Evolutionary conservation across 2,329 filamentous ascomycete genomes (phyloP).

Genomic region (Pyricularia sp.): DNA sequence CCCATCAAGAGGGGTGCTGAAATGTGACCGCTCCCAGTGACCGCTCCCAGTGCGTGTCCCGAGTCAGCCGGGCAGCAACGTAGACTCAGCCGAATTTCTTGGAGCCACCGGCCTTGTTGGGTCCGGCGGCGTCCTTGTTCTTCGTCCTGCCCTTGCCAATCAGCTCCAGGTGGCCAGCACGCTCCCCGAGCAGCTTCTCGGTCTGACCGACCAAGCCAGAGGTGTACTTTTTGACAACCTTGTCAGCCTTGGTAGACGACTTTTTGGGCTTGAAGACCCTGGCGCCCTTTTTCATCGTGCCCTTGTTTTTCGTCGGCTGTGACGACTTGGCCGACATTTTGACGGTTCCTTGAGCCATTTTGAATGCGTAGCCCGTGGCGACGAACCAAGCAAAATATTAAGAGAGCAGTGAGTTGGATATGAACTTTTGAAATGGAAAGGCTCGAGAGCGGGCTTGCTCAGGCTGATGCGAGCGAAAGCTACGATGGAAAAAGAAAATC

Average conservation of each 20-base stretch:
- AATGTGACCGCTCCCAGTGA: neutral
- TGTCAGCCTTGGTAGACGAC: conserved; percentile 33
- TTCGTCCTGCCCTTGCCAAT: conserved; percentile 47
- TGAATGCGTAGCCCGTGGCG: neutral
- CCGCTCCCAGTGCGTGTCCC: neutral
- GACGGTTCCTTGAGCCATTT: conserved; percentile 46
- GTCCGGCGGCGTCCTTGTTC: conserved; percentile 13
- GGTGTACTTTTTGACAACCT: conserved; percentile 44
- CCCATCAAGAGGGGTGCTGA: neutral
- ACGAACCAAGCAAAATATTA: no score
- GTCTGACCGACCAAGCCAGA: conserved; percentile 44
- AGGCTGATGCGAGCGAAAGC: no score
- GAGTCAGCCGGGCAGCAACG: neutral
- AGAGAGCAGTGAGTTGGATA: no score
- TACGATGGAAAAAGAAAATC: neutral
- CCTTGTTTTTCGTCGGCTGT: conserved; percentile 25
- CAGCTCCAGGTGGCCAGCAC: conserved; percentile 50
- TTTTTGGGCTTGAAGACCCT: conserved; percentile 41
- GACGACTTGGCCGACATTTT: conserved; percentile 36
- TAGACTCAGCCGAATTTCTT: conserved; percentile 43
- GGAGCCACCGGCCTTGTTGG: conserved; percentile 32
- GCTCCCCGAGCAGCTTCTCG: conserved; percentile 48
- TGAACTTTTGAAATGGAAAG: neutral
- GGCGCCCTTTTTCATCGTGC: conserved; percentile 25
- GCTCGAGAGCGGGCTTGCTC: neutral